These are phyloP conservation scores for Hypoxylon lienhwacheense DNA, from an alignment of 495 filamentous ascomycete species.

Conservation along the genomic window DNA sequence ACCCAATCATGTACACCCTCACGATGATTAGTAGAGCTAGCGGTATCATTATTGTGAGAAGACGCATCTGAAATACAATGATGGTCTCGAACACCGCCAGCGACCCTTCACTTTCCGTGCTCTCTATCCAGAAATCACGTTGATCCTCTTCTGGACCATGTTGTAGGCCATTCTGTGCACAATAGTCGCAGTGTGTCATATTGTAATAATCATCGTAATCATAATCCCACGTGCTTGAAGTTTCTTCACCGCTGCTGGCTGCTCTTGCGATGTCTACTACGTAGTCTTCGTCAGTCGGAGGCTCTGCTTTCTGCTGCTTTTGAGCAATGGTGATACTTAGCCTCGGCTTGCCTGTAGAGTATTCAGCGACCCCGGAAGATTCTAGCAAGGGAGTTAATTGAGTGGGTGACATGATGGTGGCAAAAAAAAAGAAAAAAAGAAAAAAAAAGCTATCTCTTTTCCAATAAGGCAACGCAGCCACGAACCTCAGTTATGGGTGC, in stretches of 20 bases:
- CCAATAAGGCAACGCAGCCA: background rate
- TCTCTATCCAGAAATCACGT: slow-evolving; percentile 3
- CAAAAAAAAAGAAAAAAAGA: background rate
- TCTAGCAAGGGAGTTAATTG: slow-evolving; percentile 15
- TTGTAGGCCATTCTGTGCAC: slow-evolving; percentile 9
- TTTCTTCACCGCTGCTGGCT: background rate
- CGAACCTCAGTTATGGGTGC: background rate
- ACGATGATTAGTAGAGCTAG: slow-evolving; percentile 12
- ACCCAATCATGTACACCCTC: slow-evolving; percentile 13
- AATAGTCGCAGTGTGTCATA: slow-evolving; percentile 23
- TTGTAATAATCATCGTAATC: background rate
- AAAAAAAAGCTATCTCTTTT: background rate
- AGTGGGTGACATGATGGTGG: slow-evolving; percentile 5
- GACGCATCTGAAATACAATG: slow-evolving; percentile 17
- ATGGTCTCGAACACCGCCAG: slow-evolving; percentile 13
- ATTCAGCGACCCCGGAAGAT: slow-evolving; percentile 3
- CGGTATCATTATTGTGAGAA: slow-evolving; percentile 15
- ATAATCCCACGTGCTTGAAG: background rate
- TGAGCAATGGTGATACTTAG: background rate
- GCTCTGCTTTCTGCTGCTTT: background rate
- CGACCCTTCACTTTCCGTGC: slow-evolving; percentile 11
- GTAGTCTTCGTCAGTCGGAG: background rate
- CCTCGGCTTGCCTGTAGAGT: slow-evolving; percentile 12
- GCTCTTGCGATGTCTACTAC: slow-evolving; percentile 12
- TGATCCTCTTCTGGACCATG: slow-evolving; percentile 6